Conservation (phyloP, 2,329 filamentous ascomycete species). For the Apiospora hydei region DNA sequence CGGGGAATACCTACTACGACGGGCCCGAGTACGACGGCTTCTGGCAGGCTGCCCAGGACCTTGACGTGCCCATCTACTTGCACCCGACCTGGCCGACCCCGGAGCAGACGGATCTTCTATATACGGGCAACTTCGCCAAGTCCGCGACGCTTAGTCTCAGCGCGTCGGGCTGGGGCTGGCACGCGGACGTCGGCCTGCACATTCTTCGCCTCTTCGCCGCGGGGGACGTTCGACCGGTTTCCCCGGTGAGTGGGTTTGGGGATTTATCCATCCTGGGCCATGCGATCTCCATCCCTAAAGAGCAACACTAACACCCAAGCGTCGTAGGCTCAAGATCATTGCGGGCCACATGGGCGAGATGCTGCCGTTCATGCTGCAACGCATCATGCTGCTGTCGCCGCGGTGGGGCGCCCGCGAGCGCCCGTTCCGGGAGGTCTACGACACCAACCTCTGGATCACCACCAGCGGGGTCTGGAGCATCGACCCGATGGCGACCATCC, state of each 20-base stretch:
- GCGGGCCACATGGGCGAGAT: constrained; percentile 53
- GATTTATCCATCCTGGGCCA: too few relatives aligned
- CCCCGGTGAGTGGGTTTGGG: constrained; percentile 31
- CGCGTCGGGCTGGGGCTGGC: constrained; percentile 45
- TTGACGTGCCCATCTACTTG: constrained; percentile 60
- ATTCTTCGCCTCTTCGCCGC: constrained; percentile 40
- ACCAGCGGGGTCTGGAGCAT: constrained; percentile 62
- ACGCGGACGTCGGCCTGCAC: constrained; percentile 45
- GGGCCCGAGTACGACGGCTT: constrained; percentile 38
- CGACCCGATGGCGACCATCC: constrained; percentile 52
- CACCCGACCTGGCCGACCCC: constrained; percentile 51
- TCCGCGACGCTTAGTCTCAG: constrained; percentile 32
- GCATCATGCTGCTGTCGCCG: constrained; percentile 44
- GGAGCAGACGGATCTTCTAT: constrained; percentile 43
- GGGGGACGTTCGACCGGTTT: constrained; percentile 44
- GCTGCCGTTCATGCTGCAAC: constrained; percentile 62
- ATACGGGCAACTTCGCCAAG: constrained; percentile 43
- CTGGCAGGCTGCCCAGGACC: constrained; percentile 46
- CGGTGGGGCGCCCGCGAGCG: constrained; percentile 42
- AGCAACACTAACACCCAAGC: too few relatives aligned
- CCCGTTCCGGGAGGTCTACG: constrained; percentile 58
- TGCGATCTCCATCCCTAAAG: too few relatives aligned
- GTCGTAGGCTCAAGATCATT: constrained; percentile 43
- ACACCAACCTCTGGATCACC: constrained; percentile 64
- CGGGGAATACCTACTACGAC: constrained; percentile 41